phyloP scores from a whole-genome alignment of 306 rosid genomes.

The Sechiopsis laciniata region DNA sequence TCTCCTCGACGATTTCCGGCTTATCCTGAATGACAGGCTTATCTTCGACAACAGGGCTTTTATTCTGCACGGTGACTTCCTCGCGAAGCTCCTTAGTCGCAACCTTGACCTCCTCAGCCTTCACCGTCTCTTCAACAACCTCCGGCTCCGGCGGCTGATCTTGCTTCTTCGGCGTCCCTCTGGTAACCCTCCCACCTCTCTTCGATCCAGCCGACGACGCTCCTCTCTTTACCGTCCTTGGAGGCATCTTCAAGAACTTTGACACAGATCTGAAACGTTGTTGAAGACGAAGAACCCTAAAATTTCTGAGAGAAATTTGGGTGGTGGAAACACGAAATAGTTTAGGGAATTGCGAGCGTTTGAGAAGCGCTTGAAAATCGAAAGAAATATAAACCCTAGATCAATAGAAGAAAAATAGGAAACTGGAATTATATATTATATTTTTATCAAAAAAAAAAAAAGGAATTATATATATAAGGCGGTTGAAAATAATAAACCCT shows the following conservation, averaged over 20 bases:
- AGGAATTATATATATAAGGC: not conserved
- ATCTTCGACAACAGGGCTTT: conserved; percentile 31
- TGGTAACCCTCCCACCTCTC: conserved; percentile 51
- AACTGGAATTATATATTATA: not conserved
- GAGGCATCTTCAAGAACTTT: conserved; percentile 54
- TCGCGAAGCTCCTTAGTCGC: conserved; percentile 14
- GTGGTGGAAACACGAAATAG: not conserved
- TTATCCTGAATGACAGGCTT: conserved; percentile 4
- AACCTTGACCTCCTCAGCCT: conserved; percentile 32
- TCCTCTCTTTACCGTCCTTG: conserved; percentile 78
- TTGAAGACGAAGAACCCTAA: not conserved
- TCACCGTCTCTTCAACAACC: conserved; percentile 36
- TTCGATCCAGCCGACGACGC: conserved; percentile 41
- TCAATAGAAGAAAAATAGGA: not conserved
- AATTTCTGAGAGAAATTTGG: not conserved
- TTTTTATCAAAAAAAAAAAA: no score
- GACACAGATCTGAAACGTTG: conserved; percentile 7
- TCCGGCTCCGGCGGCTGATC: conserved; percentile 42
- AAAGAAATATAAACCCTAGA: not conserved
- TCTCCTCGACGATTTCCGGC: conserved; percentile 25
- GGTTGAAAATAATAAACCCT: conserved; percentile 16
- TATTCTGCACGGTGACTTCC: conserved; percentile 26
- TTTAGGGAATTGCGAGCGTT: no score
- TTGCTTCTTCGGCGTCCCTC: conserved; percentile 55
- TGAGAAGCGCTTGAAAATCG: not conserved